phyloP scores from a whole-genome alignment of 2,329 filamentous ascomycete genomes.

The Arthrobotrys entomopaga region DNA sequence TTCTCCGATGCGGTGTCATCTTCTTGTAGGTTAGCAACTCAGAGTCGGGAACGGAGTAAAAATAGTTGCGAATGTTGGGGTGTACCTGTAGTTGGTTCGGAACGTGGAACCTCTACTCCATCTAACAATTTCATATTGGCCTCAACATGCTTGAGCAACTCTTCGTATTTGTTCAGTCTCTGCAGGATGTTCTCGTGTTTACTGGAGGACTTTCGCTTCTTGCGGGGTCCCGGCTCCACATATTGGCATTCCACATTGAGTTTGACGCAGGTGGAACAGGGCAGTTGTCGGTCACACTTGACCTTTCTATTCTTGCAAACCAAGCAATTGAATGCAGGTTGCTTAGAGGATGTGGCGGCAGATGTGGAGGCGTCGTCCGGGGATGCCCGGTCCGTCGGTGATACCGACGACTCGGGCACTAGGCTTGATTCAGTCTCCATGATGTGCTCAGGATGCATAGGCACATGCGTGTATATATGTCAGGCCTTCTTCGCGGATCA shows the following conservation, averaged over 20 bases:
- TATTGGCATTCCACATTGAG: constrained; percentile 72
- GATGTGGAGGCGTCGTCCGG: constrained; percentile 60
- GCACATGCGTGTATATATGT: background rate
- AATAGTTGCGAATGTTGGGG: no score
- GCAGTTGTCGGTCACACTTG: constrained; percentile 77
- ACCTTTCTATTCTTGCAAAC: constrained; percentile 81
- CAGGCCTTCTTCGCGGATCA: background rate
- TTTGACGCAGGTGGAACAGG: constrained; percentile 76
- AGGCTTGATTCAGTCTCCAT: background rate
- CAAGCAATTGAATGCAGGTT: constrained; percentile 69
- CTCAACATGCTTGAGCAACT: constrained; percentile 46
- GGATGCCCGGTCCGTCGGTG: constrained; percentile 62
- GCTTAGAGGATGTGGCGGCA: constrained; percentile 51
- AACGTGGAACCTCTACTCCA: constrained; percentile 15
- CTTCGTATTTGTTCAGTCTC: constrained; percentile 46
- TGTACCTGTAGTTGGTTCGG: background rate
- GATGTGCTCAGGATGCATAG: background rate
- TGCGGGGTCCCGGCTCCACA: constrained; percentile 65
- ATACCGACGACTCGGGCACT: constrained; percentile 18
- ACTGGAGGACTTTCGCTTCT: constrained; percentile 49
- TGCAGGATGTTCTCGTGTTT: constrained; percentile 50
- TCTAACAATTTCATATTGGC: constrained; percentile 41
- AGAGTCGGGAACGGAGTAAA: background rate
- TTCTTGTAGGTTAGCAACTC: background rate
- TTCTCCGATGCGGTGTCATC: no score